These are phyloP conservation scores for Exophiala bonariae DNA, from an alignment of 2,329 filamentous ascomycete species.

Conservation along the genomic window DNA sequence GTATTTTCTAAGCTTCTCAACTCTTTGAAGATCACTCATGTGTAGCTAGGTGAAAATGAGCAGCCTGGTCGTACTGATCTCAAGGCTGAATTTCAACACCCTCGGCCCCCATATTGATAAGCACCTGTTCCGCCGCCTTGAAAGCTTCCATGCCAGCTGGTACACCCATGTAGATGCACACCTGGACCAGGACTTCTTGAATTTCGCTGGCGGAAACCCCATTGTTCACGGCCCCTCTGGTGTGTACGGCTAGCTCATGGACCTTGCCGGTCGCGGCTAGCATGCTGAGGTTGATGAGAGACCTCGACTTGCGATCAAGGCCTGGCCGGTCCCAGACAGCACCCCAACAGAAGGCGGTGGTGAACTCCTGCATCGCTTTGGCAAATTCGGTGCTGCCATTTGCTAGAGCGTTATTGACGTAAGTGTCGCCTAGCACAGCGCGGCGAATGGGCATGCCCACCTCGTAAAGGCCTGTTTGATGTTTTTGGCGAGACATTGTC, in stretches of 20 bases:
- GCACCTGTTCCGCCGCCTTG: conserved; percentile 30
- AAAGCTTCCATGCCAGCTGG: conserved; percentile 43
- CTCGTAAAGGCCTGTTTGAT: too few relatives aligned
- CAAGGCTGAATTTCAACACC: too few relatives aligned
- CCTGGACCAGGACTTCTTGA: conserved; percentile 37
- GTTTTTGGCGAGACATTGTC: too few relatives aligned
- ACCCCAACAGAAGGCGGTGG: conserved; percentile 9
- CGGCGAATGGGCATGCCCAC: conserved; percentile 2
- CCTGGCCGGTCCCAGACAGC: conserved; percentile 7
- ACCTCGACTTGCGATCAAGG: conserved; percentile 5
- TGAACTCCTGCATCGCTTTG: conserved; percentile 7
- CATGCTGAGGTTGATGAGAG: too few relatives aligned
- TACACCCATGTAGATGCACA: conserved; percentile 40
- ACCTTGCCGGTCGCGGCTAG: too few relatives aligned
- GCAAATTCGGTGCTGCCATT: conserved; percentile 4
- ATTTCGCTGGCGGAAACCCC: conserved; percentile 63
- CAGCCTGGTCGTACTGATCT: too few relatives aligned
- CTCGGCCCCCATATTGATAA: too few relatives aligned
- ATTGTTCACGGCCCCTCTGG: conserved; percentile 63
- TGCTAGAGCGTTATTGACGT: conserved; percentile 1
- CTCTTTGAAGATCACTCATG: too few relatives aligned
- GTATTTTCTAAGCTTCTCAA: too few relatives aligned
- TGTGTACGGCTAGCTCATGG: conserved; percentile 61
- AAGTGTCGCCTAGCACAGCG: conserved; percentile 3
- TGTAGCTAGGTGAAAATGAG: too few relatives aligned